Conservation (phyloP, 352 stramenopile genomes). For the Globisporangium orthogonon region DNA sequence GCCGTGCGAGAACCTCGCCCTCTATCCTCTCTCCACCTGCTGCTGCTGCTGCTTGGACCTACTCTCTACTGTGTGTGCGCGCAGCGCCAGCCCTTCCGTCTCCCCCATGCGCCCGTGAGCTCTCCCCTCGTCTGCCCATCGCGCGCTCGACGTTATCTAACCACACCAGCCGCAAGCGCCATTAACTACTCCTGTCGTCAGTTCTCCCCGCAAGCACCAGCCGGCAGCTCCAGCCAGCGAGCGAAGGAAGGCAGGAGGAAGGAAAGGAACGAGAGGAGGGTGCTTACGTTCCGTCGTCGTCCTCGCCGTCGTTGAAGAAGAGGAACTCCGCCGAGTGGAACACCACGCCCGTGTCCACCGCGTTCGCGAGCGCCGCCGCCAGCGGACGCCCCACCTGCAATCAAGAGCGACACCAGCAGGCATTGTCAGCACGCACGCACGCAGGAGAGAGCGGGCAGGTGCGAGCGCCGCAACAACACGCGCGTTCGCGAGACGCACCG, state of each 20-base stretch:
- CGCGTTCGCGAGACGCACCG: slow-evolving; percentile 25
- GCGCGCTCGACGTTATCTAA: slow-evolving; percentile 44
- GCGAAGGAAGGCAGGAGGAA: neutral
- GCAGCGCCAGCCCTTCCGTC: slow-evolving; percentile 2
- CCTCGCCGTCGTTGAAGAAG: slow-evolving; percentile 70
- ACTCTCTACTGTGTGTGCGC: too few relatives aligned
- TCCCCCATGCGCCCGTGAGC: neutral
- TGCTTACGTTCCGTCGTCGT: slow-evolving; percentile 78
- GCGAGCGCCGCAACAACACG: too few relatives aligned
- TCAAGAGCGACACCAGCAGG: neutral
- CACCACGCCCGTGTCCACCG: slow-evolving; percentile 42
- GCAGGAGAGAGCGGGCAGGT: neutral
- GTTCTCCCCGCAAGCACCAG: slow-evolving; percentile 15
- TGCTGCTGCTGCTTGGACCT: too few relatives aligned
- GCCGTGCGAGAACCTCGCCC: too few relatives aligned
- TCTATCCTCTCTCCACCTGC: too few relatives aligned
- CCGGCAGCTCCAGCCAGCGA: too few relatives aligned
- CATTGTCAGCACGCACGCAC: neutral
- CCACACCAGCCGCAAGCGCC: slow-evolving; percentile 24
- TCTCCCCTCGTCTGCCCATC: neutral
- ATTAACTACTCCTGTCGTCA: slow-evolving; percentile 85
- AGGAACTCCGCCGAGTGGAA: slow-evolving; percentile 65
- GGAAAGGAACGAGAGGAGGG: neutral
- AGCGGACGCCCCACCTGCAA: slow-evolving; percentile 44
- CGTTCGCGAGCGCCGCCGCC: slow-evolving; percentile 32